Conservation (phyloP, 306 rosid species). For the Heteromeles arbutifolia region DNA sequence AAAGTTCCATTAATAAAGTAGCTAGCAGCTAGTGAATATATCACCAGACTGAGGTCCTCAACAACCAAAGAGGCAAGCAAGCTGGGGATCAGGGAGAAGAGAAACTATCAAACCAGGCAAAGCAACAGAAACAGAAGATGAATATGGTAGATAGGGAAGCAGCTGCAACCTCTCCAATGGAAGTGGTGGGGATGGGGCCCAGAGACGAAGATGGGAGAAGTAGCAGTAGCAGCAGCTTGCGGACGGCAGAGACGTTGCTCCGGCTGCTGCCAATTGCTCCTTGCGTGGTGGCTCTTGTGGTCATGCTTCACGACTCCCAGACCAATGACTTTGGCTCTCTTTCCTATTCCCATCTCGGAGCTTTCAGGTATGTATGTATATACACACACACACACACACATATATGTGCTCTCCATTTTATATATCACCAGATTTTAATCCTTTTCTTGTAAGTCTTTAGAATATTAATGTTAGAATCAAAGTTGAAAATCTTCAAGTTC, state of each 20-base stretch:
- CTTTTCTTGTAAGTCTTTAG: neutral
- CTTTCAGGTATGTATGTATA: slow-evolving; percentile 45
- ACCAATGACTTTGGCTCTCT: slow-evolving; percentile 58
- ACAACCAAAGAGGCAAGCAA: neutral
- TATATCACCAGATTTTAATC: neutral
- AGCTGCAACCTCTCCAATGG: slow-evolving; percentile 30
- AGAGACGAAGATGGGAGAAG: slow-evolving; percentile 16
- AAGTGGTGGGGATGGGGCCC: slow-evolving; percentile 5
- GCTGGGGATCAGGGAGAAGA: too few relatives aligned
- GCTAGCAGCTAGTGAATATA: neutral
- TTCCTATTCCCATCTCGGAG: slow-evolving; percentile 60
- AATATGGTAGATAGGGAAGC: neutral
- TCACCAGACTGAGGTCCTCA: neutral
- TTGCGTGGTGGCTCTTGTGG: slow-evolving; percentile 65
- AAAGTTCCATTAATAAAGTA: neutral
- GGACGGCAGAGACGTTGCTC: slow-evolving; percentile 63
- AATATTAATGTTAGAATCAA: too few relatives aligned
- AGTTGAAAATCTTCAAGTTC: too few relatives aligned
- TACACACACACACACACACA: too few relatives aligned
- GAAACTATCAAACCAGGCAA: neutral
- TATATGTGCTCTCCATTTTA: neutral
- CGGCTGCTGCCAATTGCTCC: slow-evolving; percentile 70
- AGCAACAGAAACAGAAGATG: neutral
- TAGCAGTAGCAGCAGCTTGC: slow-evolving; percentile 22
- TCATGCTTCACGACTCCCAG: slow-evolving; percentile 79